phyloP scores from a whole-genome alignment of 768 basidiomycete genomes.

The Dictyophora rubrovolvata region DNA sequence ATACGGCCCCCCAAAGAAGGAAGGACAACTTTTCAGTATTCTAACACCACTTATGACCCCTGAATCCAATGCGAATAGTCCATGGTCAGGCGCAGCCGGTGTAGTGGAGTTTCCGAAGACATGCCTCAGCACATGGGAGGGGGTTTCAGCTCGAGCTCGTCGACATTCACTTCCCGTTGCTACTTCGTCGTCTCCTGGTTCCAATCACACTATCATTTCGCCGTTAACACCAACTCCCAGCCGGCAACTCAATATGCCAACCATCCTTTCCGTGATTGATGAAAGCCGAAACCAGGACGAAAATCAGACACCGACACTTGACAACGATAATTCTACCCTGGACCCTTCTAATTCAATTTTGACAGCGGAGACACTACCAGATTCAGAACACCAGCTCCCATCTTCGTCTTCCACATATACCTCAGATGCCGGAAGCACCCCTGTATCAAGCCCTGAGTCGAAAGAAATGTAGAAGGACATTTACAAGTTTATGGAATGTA shows the following conservation, averaged over 20 bases:
- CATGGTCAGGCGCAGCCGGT: not conserved
- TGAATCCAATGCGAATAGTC: not conserved
- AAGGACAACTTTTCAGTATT: constrained; percentile 90
- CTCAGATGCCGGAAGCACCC: not conserved
- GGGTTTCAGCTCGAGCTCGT: constrained; percentile 1
- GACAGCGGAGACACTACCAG: not conserved
- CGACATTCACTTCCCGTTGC: constrained; percentile 8
- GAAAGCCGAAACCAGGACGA: constrained; percentile 35
- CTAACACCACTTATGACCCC: constrained; percentile 62
- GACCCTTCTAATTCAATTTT: not conserved
- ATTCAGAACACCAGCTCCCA: not conserved
- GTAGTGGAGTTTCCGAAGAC: constrained; percentile 1
- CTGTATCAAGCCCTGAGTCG: not conserved
- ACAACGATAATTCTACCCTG: not conserved
- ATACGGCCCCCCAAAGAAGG: constrained; percentile 78
- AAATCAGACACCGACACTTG: constrained; percentile 14
- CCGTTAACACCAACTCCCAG: constrained; percentile 29
- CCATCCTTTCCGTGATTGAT: constrained; percentile 62
- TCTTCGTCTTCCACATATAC: not conserved
- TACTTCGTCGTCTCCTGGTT: constrained; percentile 24
- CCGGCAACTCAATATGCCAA: constrained; percentile 45
- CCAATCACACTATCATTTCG: constrained; percentile 35
- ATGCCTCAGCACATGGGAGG: not conserved
- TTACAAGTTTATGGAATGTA: not conserved
- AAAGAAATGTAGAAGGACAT: not conserved